A percentile compares a stretch with the other conserved stretches of the same genome.
phyloP scores from a whole-genome alignment of 139 green algal genomes.

The Auxenochlorella pyrenoidosa region DNA sequence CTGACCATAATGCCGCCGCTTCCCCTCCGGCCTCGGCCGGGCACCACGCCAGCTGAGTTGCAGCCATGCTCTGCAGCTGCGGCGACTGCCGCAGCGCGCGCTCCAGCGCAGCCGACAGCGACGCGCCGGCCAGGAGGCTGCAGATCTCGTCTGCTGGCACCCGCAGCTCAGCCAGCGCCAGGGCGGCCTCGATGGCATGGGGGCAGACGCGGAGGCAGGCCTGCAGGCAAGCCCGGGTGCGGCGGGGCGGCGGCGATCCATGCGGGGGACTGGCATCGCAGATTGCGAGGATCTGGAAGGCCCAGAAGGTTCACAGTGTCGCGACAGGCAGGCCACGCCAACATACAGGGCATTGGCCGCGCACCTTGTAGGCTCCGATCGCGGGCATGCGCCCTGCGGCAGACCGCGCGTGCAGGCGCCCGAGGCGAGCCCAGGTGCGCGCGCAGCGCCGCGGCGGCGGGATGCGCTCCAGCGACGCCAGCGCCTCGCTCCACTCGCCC shows the following conservation, averaged over 20 bases:
- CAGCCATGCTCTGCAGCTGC: background rate
- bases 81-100: background rate
- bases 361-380: background rate
- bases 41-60: background rate
- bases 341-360: too few relatives aligned
- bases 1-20: background rate
- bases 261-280: too few relatives aligned
- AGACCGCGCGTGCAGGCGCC: background rate
- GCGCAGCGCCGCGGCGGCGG: background rate
- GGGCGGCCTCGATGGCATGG: background rate
- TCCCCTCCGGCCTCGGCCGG: background rate
- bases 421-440: background rate
- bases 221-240: background rate
- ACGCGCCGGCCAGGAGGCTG: background rate
- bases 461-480: background rate
- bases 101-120: background rate
- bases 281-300: too few relatives aligned
- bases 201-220: background rate
- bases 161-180: background rate
- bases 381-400: background rate
- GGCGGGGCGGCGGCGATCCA: too few relatives aligned
- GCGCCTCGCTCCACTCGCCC: background rate
- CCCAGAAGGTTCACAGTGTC: too few relatives aligned
- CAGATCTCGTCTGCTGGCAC: background rate
- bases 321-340: too few relatives aligned